Evolutionary conservation across 2,329 filamentous ascomycete species (phyloP).

Genomic region (Monosporascus sp.): DNA sequence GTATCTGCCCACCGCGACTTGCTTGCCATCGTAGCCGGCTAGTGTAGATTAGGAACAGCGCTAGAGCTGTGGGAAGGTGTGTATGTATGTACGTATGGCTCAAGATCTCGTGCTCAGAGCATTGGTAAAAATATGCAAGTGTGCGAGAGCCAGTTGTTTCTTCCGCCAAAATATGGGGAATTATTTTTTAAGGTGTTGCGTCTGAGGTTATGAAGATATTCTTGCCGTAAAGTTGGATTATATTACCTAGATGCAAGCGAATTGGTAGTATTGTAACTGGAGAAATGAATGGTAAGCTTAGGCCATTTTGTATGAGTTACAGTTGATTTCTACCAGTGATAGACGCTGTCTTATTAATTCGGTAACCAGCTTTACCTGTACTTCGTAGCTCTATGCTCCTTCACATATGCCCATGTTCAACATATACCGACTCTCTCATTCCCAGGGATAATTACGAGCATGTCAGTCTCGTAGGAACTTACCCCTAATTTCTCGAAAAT

Average conservation of each 20-base stretch:
- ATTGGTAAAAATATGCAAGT: no score
- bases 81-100: neutral
- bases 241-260: no score
- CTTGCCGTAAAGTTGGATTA: no score
- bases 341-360: neutral
- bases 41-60: no score
- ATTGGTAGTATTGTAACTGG: no score
- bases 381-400: neutral
- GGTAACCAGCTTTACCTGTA: neutral
- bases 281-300: neutral
- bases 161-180: no score
- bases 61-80: neutral
- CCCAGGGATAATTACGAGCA: neutral
- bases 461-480: neutral
- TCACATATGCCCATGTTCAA: neutral
- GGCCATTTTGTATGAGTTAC: neutral
- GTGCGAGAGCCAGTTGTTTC: no score
- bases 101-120: no score
- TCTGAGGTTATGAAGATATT: no score
- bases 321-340: neutral
- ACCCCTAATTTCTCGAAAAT: constrained; percentile 10
- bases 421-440: neutral
- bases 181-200: no score
- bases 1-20: constrained; percentile 86
- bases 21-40: constrained; percentile 44